A percentile compares a stretch with the other conserved stretches of the same genome.
Evolutionary conservation across 2,329 filamentous ascomycete species (phyloP).

Genomic region (Aspergillus japonicus): DNA sequence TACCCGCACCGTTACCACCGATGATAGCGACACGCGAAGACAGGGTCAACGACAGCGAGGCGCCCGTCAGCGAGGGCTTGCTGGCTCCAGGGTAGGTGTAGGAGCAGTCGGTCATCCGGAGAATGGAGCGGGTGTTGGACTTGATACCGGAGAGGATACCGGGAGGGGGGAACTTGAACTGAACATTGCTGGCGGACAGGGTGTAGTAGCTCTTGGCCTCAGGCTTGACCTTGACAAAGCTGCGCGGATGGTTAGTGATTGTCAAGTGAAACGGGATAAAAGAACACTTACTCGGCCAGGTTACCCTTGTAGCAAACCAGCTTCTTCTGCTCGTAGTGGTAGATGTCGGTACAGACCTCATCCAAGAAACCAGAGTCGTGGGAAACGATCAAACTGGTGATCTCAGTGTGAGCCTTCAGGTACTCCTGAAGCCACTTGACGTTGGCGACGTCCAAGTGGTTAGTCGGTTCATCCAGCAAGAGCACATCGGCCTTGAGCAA

Average conservation of each 20-base stretch:
- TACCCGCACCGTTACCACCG: constrained; percentile 94
- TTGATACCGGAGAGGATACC: constrained; percentile 95
- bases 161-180: constrained; percentile 97
- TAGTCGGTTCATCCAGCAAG: constrained; percentile 96
- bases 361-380: constrained; percentile 98
- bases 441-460: constrained; percentile 94
- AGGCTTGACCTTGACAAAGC: constrained; percentile 82
- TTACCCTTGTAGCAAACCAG: constrained; percentile 59
- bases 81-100: constrained; percentile 89
- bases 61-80: constrained; percentile 84
- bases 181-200: constrained; percentile 78
- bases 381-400: constrained; percentile 95
- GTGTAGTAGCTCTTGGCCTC: constrained; percentile 99
- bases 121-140: constrained; percentile 87
- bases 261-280: not conserved
- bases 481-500: constrained; percentile 95
- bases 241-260: constrained; percentile 1
- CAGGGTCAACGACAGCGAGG: constrained; percentile 81
- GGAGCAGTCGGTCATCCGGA: constrained; percentile 88
- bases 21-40: constrained; percentile 96
- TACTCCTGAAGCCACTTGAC: constrained; percentile 96
- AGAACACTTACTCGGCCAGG: constrained; percentile 39
- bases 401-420: constrained; percentile 90
- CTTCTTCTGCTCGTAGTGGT: constrained; percentile 99
- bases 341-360: constrained; percentile 96